Percentiles rank a stretch among this genome's conserved stretches.
Evolutionary conservation across 768 basidiomycete species (phyloP).

Genomic region (Kwoniella sp.): DNA sequence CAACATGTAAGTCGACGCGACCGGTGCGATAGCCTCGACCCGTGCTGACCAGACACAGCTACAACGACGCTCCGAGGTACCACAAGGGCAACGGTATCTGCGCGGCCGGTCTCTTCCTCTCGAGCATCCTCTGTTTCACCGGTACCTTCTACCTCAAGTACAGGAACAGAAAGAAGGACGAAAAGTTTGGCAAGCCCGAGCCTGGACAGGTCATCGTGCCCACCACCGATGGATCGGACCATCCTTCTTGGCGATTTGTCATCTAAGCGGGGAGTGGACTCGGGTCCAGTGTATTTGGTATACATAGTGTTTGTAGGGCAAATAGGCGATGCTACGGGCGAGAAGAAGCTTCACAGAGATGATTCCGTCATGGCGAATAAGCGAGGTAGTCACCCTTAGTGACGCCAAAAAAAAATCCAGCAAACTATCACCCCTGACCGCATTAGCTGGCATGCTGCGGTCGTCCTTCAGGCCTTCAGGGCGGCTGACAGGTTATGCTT

Average conservation of each 20-base stretch:
- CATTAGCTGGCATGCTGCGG: too few species aligned
- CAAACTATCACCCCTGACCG: too few species aligned
- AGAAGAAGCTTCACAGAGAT: too few species aligned
- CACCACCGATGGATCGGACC: slow-evolving; percentile 3
- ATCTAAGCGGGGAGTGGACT: neutral
- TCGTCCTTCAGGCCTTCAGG: too few species aligned
- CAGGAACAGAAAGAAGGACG: slow-evolving; percentile 18
- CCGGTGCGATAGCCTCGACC: neutral
- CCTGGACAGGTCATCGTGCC: neutral
- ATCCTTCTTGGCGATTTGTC: slow-evolving; percentile 19
- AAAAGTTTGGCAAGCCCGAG: slow-evolving; percentile 7
- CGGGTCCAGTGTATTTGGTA: too few species aligned
- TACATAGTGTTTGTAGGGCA: too few species aligned
- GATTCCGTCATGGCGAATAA: too few species aligned
- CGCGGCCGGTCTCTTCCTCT: slow-evolving; percentile 15
- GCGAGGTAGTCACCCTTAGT: too few species aligned
- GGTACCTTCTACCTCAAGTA: slow-evolving; percentile 17
- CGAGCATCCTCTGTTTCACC: slow-evolving; percentile 1
- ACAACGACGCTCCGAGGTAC: slow-evolving; percentile 21
- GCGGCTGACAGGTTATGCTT: too few species aligned
- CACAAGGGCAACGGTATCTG: slow-evolving; percentile 20
- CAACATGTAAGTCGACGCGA: neutral
- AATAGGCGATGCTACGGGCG: too few species aligned
- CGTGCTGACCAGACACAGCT: slow-evolving; percentile 9
- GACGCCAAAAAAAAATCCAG: too few species aligned